Conservation (phyloP, 768 basidiomycete genomes). For the Stropharia rugosoannulata region DNA sequence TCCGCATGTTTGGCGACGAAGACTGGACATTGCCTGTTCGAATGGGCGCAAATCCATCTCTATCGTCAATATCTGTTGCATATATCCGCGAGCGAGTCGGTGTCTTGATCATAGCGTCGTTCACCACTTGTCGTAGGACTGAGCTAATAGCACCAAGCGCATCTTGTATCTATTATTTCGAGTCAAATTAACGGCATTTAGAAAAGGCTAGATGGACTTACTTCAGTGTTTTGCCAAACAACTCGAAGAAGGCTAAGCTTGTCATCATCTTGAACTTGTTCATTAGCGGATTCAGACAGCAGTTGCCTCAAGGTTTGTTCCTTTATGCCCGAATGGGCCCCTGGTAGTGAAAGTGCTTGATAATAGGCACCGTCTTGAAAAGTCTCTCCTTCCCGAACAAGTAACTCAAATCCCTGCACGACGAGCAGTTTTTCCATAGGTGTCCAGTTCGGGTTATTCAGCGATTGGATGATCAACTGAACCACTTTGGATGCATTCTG, state of each 20-base stretch:
- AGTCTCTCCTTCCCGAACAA: slow-evolving; percentile 43
- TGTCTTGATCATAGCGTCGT: slow-evolving; percentile 30
- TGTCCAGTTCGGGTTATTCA: slow-evolving; percentile 52
- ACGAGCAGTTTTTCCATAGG: slow-evolving; percentile 64
- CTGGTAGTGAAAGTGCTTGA: slow-evolving; percentile 47
- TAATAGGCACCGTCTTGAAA: slow-evolving; percentile 27
- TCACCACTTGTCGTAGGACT: slow-evolving; percentile 42
- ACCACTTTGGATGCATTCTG: slow-evolving; percentile 59
- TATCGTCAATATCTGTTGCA: slow-evolving; percentile 37
- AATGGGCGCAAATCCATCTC: slow-evolving; percentile 60
- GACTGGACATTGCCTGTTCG: slow-evolving; percentile 35
- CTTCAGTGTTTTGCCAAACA: slow-evolving; percentile 71
- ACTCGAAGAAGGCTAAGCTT: slow-evolving; percentile 48
- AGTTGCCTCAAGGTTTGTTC: slow-evolving; percentile 43
- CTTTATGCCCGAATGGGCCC: slow-evolving; percentile 60
- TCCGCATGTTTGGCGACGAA: slow-evolving; percentile 25
- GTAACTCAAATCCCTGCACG: slow-evolving; percentile 62
- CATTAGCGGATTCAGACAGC: slow-evolving; percentile 21
- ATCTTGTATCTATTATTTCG: slow-evolving; percentile 50
- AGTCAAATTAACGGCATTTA: background rate
- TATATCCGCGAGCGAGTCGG: slow-evolving; percentile 16
- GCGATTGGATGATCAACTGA: slow-evolving; percentile 31
- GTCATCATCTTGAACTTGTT: slow-evolving; percentile 12
- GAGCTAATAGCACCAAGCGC: slow-evolving; percentile 26
- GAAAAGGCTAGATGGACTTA: slow-evolving; percentile 32